Conservation (phyloP, 768 basidiomycete genomes). For the Amylocystis lapponica region DNA sequence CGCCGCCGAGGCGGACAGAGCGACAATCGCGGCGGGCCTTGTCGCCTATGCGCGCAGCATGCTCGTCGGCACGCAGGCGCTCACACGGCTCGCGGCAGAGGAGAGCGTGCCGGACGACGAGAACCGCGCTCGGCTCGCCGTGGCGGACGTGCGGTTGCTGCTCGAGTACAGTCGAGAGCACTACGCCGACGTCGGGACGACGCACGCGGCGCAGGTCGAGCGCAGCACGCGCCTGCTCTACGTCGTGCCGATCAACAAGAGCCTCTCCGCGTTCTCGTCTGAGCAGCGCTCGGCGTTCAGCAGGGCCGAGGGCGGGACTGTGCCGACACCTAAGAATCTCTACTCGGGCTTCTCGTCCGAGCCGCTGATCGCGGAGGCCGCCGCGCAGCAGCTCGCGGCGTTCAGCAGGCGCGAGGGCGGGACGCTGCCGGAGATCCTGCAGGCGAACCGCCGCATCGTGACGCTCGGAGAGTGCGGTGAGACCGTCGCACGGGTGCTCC, state of each 20-base stretch:
- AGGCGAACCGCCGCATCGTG: too few relatives aligned
- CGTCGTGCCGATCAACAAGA: conserved; percentile 23
- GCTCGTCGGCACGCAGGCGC: not conserved
- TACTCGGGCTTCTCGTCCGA: conserved; percentile 28
- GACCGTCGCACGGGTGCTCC: conserved; percentile 18
- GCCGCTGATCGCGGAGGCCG: conserved; percentile 30
- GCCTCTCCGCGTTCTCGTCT: conserved; percentile 21
- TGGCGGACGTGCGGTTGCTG: too few relatives aligned
- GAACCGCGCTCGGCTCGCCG: too few relatives aligned
- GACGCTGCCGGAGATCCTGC: conserved; percentile 2
- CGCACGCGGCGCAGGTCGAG: conserved; percentile 9
- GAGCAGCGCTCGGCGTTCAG: too few relatives aligned
- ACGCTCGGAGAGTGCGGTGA: conserved; percentile 20
- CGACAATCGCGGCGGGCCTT: not conserved
- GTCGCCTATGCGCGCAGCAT: not conserved
- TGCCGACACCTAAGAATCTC: conserved; percentile 19
- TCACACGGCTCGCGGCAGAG: not conserved
- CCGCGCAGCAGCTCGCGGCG: conserved; percentile 9
- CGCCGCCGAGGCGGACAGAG: not conserved
- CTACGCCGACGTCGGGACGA: conserved; percentile 10
- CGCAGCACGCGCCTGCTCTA: conserved; percentile 3
- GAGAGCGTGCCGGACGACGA: too few relatives aligned
- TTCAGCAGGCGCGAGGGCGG: not conserved
- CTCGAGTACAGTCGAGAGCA: not conserved
- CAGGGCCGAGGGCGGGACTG: too few relatives aligned